Percentiles rank a stretch among this genome's conserved stretches.
These are phyloP conservation scores for Prunus salicina DNA, from an alignment of 306 rosid species.

Conservation along the genomic window DNA sequence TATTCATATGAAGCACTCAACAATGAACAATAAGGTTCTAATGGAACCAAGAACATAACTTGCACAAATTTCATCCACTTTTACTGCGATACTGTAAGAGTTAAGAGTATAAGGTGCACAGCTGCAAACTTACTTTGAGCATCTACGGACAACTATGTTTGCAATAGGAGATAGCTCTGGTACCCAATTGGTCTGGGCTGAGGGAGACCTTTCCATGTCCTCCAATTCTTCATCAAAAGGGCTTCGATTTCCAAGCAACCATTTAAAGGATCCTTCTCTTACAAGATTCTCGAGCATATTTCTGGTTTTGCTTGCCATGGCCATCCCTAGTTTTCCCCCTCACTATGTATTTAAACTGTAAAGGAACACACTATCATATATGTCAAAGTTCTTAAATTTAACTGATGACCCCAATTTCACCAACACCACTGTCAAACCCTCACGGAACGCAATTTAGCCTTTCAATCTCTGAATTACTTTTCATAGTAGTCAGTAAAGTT, in stretches of 20 bases:
- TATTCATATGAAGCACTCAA: slow-evolving; percentile 21
- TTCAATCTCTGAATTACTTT: slow-evolving; percentile 15
- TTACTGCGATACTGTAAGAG: slow-evolving; percentile 1
- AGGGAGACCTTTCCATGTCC: slow-evolving; percentile 83
- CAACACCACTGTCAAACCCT: not conserved
- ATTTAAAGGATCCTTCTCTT: slow-evolving; percentile 83
- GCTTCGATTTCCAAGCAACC: slow-evolving; percentile 74
- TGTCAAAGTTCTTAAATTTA: slow-evolving; percentile 22
- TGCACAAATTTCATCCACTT: not conserved
- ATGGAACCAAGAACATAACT: not conserved
- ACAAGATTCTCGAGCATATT: slow-evolving; percentile 74
- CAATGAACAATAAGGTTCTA: not conserved
- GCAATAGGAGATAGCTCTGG: slow-evolving; percentile 80
- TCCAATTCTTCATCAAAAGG: slow-evolving; percentile 69
- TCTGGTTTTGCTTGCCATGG: slow-evolving; percentile 72
- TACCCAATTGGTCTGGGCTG: slow-evolving; percentile 61
- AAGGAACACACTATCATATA: slow-evolving; percentile 18
- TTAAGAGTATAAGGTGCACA: slow-evolving; percentile 3
- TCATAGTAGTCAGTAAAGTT: slow-evolving; percentile 5
- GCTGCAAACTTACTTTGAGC: slow-evolving; percentile 70
- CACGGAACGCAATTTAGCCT: not conserved
- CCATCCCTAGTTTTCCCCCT: slow-evolving; percentile 45
- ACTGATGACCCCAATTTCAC: slow-evolving; percentile 22
- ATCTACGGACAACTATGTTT: slow-evolving; percentile 80
- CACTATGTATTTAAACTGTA: slow-evolving; percentile 19